Conservation (phyloP, 192 early-diverging fungal species). For the Thamnidium elegans region DNA sequence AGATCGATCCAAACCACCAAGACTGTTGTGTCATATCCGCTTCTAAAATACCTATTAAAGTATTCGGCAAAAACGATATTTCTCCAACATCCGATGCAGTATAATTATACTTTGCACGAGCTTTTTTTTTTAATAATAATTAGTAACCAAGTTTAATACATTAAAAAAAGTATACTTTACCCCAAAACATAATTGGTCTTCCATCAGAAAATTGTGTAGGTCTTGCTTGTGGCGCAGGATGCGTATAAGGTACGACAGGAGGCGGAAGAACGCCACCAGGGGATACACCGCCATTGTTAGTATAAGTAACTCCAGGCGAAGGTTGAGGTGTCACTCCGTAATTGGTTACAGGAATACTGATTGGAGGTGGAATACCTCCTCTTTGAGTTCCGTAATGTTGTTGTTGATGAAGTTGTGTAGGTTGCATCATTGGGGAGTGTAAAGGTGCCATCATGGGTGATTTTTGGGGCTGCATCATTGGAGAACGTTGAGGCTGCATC, state of each 20-base stretch:
- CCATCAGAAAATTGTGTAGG: conserved; percentile 2
- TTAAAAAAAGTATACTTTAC: background rate
- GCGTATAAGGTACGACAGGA: background rate
- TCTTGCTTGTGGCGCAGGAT: background rate
- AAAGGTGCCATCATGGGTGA: background rate
- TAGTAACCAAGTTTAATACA: background rate
- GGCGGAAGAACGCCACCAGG: background rate
- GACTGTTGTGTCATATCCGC: background rate
- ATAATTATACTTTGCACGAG: background rate
- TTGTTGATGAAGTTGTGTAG: conserved; percentile 1
- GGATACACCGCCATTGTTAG: too few relatives aligned
- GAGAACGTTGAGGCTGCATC: conserved; percentile 8
- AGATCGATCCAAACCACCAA: background rate
- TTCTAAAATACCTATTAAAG: background rate
- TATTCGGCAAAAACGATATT: background rate
- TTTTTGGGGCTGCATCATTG: background rate
- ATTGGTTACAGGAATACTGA: too few relatives aligned
- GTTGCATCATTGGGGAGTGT: background rate
- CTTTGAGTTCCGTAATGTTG: background rate
- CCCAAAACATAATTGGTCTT: conserved; percentile 5
- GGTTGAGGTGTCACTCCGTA: too few relatives aligned
- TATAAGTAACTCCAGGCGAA: too few relatives aligned
- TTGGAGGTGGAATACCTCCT: conserved; percentile 1
- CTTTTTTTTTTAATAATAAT: background rate
- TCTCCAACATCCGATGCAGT: background rate